Conservation (phyloP, 1,139 yeast species). For the Saccharomyces pastorianus region DNA sequence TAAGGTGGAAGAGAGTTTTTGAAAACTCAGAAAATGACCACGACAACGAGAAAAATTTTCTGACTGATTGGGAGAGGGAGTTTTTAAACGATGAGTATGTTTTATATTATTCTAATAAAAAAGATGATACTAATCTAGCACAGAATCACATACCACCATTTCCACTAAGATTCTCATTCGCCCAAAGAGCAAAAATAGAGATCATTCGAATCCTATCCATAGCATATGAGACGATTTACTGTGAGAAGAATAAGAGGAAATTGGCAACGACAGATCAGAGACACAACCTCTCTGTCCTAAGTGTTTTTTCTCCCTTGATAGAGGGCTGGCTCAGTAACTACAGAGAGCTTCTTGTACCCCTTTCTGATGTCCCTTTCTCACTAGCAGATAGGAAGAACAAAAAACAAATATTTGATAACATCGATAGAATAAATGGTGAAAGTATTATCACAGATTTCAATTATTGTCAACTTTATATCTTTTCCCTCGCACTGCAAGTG, state of each 20-base stretch:
- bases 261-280: conserved; percentile 38
- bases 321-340: conserved; percentile 72
- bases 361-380: conserved; percentile 18
- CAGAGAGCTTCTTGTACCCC: conserved; percentile 42
- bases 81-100: conserved; percentile 29
- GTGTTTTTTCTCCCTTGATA: conserved; percentile 65
- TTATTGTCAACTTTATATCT: conserved; percentile 75
- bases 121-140: conserved; percentile 8
- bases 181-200: conserved; percentile 73
- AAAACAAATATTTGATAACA: conserved; percentile 32
- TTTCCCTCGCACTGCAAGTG: conserved; percentile 66
- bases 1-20: conserved; percentile 21
- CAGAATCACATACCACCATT: conserved; percentile 10
- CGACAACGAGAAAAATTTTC: conserved; percentile 12
- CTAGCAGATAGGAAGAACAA: conserved; percentile 24
- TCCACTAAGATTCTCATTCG: conserved; percentile 43
- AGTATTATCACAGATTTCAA: conserved; percentile 73
- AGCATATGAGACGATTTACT: conserved; percentile 78
- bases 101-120: conserved; percentile 18
- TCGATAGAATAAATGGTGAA: conserved; percentile 53
- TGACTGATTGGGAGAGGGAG: conserved; percentile 30
- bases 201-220: conserved; percentile 69
- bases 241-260: conserved; percentile 44
- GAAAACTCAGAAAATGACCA: conserved; percentile 22
- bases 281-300: conserved; percentile 63